Conservation (phyloP, 768 basidiomycete species). For the Boletus patriciae region DNA sequence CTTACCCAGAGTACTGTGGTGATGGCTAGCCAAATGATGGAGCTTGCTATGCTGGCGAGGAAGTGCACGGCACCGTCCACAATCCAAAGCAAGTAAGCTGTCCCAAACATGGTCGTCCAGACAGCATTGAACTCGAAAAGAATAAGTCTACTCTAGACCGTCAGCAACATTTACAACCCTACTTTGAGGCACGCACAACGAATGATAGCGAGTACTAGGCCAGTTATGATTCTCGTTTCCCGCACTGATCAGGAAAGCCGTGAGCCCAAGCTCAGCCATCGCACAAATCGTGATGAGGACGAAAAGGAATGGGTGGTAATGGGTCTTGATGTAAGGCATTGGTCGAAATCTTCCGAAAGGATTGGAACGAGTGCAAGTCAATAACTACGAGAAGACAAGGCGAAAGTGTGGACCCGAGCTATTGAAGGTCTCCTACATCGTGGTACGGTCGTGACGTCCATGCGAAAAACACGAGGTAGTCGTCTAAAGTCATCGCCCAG, state of each 20-base stretch:
- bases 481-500: conserved; percentile 7
- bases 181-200: conserved; percentile 46
- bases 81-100: conserved; percentile 71
- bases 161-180: conserved; percentile 5
- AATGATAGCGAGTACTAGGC: conserved; percentile 62
- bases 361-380: conserved; percentile 12
- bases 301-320: conserved; percentile 64
- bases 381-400: conserved; percentile 13
- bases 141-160: conserved; percentile 43
- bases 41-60: conserved; percentile 76
- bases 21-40: conserved; percentile 67
- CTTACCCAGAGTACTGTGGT: conserved; percentile 70
- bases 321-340: conserved; percentile 48
- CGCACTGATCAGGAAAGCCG: conserved; percentile 68
- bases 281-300: conserved; percentile 64
- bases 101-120: conserved; percentile 75
- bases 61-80: conserved; percentile 63
- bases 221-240: conserved; percentile 64
- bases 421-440: conserved; percentile 25
- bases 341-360: conserved; percentile 12
- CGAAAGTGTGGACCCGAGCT: conserved; percentile 7
- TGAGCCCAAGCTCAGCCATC: conserved; percentile 72
- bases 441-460: conserved; percentile 29
- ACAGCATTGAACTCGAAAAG: conserved; percentile 62
- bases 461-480: conserved; percentile 35